Percentiles rank a stretch among this genome's conserved stretches.
These are phyloP conservation scores for Abrus pulchellus DNA, from an alignment of 306 rosid genomes.

Conservation along the genomic window DNA sequence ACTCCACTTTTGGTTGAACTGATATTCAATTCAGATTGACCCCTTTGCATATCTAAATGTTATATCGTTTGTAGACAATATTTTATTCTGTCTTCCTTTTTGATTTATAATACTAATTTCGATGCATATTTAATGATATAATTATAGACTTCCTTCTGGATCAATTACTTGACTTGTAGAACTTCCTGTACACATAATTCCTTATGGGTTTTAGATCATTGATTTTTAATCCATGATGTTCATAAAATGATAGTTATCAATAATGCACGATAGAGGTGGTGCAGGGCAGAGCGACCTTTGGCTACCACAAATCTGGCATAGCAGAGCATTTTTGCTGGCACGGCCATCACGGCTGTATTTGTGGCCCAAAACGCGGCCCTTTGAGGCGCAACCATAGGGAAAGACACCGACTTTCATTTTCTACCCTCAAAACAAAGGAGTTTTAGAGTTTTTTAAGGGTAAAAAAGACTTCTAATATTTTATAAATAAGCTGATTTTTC, in stretches of 20 bases:
- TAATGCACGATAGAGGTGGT: too few species aligned
- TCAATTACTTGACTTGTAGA: neutral
- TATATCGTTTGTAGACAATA: neutral
- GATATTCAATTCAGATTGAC: conserved; percentile 4
- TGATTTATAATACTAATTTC: neutral
- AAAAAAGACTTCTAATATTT: too few species aligned
- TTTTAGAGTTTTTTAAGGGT: too few species aligned
- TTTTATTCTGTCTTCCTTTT: conserved; percentile 16
- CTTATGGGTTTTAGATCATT: conserved; percentile 24
- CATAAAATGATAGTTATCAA: neutral
- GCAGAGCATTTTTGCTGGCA: too few species aligned
- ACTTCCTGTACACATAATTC: neutral
- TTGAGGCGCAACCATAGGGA: too few species aligned
- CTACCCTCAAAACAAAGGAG: too few species aligned
- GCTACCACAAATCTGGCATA: too few species aligned
- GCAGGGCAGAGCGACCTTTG: too few species aligned
- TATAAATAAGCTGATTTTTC: too few species aligned
- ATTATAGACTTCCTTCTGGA: neutral
- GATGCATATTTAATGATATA: neutral
- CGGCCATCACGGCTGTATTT: too few species aligned
- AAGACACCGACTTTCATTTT: too few species aligned
- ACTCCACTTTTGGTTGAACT: neutral
- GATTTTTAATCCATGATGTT: conserved; percentile 6
- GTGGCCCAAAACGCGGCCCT: too few species aligned
- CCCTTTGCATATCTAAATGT: neutral